phyloP scores from a whole-genome alignment of 257 asterid genomes.

The Solanum corneliomulleri region DNA sequence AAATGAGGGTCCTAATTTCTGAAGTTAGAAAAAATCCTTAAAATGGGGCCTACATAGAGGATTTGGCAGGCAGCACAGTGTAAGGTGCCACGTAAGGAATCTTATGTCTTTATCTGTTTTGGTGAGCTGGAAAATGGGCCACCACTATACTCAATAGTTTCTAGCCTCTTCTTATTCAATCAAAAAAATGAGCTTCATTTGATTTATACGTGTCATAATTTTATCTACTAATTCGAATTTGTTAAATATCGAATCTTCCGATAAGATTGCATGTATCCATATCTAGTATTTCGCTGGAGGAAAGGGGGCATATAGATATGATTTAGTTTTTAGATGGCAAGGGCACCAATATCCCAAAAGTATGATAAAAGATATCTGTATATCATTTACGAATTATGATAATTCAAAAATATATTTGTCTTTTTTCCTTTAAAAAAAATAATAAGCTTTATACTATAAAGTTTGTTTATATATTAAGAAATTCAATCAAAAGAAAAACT shows the following conservation, averaged over 20 bases:
- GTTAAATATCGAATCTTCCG: accelerated
- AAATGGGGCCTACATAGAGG: background rate
- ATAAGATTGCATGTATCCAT: too few species aligned
- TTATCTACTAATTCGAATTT: too few species aligned
- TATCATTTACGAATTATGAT: too few species aligned
- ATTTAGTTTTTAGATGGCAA: accelerated
- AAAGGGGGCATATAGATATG: too few species aligned
- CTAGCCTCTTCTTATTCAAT: background rate
- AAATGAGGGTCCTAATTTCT: background rate
- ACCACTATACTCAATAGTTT: background rate
- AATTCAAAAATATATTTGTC: too few species aligned
- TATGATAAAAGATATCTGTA: too few species aligned
- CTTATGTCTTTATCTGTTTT: background rate
- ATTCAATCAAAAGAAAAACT: too few species aligned
- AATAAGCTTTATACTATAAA: too few species aligned
- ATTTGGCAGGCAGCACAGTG: background rate
- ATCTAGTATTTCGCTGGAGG: too few species aligned
- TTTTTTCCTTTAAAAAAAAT: too few species aligned
- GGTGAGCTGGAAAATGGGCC: background rate
- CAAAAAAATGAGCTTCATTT: background rate
- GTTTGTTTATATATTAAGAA: too few species aligned
- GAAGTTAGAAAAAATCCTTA: background rate
- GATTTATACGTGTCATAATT: too few species aligned
- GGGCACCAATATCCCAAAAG: accelerated
- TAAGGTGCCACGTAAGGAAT: background rate